Base-by-base conservation (phyloP, 495 filamentous ascomycete species). In the Chaetomium fimeti region DNA sequence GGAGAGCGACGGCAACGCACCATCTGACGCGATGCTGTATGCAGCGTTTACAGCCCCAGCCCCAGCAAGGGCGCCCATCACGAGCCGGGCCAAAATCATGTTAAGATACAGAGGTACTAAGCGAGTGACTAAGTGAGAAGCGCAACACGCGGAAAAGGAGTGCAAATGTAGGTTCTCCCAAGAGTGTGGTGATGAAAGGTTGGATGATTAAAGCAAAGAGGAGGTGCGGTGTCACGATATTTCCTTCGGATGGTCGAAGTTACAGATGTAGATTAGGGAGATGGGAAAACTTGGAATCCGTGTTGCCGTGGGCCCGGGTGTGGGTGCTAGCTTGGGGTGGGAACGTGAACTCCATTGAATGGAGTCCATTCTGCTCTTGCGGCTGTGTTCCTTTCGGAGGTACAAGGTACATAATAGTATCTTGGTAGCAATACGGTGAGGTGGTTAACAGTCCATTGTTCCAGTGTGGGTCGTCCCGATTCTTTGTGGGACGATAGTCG, bases 11-110 rank as follows among this genome's bases (percentile, higher is more conserved):
- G 52, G 24, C 49, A n/a, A 58, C 72, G 61, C 27, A 74, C 72
- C 59, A 18, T 32, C 42, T 22, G 71, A 58, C n/a, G 61, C 71
- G 56, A 75, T 65, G 54, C 71, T 73, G 56, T 61, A 73, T 28
- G 57, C 66, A 25, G 72, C 72, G 45, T 70, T 57, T 13, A 64
- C 68, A 18, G 63, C 54, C 56, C 63, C 62, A 38, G 49, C 57
- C 6, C 67, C 63, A 12, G 64, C 8, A 29, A 73, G 48, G 59
- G 47, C 66, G 61, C 61, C 71, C 15, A 61, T 38, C 45, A 66
- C 60, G 15, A 72, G 60, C 58, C 45, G 48, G 57, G 61, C 42
- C 59, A 40, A 68, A 67, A 70, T 18, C 72, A 74, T 74, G 49
- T 18, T 67, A 15, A 11, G 22, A 11, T 2, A 16, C 22, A 18